Evolutionary conservation across 345 rosid genomes (phyloP).

Genomic region (Mangifera indica): DNA sequence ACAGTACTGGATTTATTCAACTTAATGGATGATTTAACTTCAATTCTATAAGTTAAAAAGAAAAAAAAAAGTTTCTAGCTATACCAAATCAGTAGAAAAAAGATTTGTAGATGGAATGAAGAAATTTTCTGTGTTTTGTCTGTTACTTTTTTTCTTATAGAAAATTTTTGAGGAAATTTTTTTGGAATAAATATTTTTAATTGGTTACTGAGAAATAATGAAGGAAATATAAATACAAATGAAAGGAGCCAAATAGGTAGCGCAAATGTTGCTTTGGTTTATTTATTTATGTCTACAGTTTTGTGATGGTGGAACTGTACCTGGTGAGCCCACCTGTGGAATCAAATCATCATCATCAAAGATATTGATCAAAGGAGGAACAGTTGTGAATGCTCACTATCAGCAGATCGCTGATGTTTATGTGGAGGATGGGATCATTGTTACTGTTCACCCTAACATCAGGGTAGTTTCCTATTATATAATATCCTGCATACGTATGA

Average conservation of each 20-base stretch:
- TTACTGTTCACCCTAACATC: conserved; percentile 68
- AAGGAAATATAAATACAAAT: no score
- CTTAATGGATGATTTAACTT: no score
- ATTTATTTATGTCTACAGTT: conserved; percentile 38
- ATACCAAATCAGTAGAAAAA: no score
- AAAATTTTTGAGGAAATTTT: no score
- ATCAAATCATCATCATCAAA: conserved; percentile 45
- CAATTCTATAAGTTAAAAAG: no score
- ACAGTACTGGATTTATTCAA: no score
- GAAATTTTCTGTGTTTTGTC: no score
- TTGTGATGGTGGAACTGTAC: conserved; percentile 52
- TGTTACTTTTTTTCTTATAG: no score
- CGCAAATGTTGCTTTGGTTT: not conserved
- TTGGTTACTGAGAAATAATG: conserved; percentile 4
- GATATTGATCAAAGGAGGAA: conserved; percentile 86
- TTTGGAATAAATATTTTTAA: not conserved
- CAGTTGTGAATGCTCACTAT: conserved; percentile 81
- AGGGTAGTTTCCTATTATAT: conserved; percentile 29
- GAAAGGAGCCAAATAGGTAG: no score
- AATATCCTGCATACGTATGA: no score
- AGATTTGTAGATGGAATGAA: no score
- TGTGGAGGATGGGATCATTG: conserved; percentile 75
- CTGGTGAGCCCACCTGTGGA: conserved; percentile 47
- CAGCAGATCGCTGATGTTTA: conserved; percentile 86
- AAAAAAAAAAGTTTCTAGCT: no score